Base-by-base conservation (phyloP, 2,329 filamentous ascomycete genomes). In the Epichloe sibirici region DNA sequence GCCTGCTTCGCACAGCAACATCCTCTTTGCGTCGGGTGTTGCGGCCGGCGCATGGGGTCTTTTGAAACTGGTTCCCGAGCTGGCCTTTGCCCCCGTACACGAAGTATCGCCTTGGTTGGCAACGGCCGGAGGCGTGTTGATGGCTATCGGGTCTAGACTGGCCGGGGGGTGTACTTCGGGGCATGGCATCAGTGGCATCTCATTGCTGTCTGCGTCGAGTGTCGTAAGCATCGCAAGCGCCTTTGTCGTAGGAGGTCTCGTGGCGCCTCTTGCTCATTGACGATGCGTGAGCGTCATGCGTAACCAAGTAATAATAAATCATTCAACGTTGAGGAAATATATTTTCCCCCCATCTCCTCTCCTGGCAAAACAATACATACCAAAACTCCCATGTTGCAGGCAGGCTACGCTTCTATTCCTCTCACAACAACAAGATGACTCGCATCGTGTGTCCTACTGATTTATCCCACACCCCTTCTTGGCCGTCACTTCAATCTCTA, bases 141-240 rank as follows among this genome's bases (percentile, higher is more conserved):
- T 85, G 68, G 73, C 75, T 0, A 62, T 86, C 8, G 83, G 83
- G 1, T 72, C 81, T 1, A 74, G 82, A 48, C 61, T 85, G 51
- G 82, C 78, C 0, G 82, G 81, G 2, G 83, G 83, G 0, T 87
- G 83, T 57, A 84, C 83, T 0, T 83, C 79, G 5, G 83, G 83
- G 0, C 83, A 87, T 62, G 83, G 83, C 0, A 81, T 87, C 56
- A 84, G 78, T 54, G 83, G 83, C 0, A 74, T 86, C 61, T 77
- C 78, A n/a, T 68, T 82, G 55, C 68, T 86, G 49, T 81, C 77
- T 0, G 66, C 77, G 4, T 77, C 81, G 9, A 86, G 83, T 60
- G 71, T 85, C 52, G 63, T 86, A 12, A 82, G 79, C 0, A 79
- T 85, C 25, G 74, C 65, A 3, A 68, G 74, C 5, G 75, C 81